Evolutionary conservation across 2,329 filamentous ascomycete species (phyloP), one percentile per base, ranked within the genome.

Genomic region (Aspergillus ruber): DNA sequence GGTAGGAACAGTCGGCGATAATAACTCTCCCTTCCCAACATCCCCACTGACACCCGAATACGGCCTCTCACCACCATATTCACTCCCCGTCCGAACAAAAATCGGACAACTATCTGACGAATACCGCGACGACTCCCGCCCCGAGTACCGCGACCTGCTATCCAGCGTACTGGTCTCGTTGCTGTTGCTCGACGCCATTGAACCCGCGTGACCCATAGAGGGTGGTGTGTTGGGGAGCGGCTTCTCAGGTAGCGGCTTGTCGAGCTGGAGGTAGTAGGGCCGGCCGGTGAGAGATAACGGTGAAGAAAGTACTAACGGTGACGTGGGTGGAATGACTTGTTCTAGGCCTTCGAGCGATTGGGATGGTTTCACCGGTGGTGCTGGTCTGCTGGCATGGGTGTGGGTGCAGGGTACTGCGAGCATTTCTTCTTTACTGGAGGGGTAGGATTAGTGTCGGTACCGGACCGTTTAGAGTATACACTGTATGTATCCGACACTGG

Each of bases 291-390:
- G 36, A 3, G 36, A 39, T 21, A 39, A 39, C 4, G 36, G 36
- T 15, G 25, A 29, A 12, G 25, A 29, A 5, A 29, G 25, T 29
- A 49, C 7, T 55, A 50, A 21, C 54, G 50, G 41, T 47, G 49
- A 21, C 41, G 51, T 54, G 48, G 66, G 66, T 20, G 64, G 66
- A 8, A 70, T 52, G 6, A 66, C 65, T 47, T 57, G 57, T 44
- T 70, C 67, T 21, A 70, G 52, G 8, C 66, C 67, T 52, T 68
- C 64, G 7, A 69, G 57, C 7, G 67, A 69, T 32, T 56, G 60
- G 20, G 63, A 67, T 2, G 61, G 62, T 38, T 59, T 59, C 18
- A 67, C 55, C 18, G 66, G 66, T 6, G 66, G 66, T 25, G 63
- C 54, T 44, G 56, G 57, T 41, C 25, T 29, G 25, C 12, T 12